Evolutionary conservation across 1,284 basidiomycete species (phyloP), one percentile per base, ranked within the genome.

Genomic region (Puccinia horiana): DNA sequence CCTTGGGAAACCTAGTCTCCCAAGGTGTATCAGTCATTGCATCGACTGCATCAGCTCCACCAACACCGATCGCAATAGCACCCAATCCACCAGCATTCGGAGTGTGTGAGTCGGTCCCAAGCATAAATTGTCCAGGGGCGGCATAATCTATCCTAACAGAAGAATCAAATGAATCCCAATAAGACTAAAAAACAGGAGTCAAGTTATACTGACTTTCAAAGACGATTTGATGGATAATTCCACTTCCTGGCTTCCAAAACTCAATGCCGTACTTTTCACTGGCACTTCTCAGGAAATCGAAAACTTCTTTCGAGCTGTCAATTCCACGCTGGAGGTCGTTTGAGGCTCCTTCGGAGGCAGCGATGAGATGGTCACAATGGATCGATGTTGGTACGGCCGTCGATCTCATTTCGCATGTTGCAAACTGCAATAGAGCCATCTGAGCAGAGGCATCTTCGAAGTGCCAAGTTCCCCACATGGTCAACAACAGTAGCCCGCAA

Each of bases 1-100:
- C 94, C 91, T 98, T 98, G 87, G 96, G 96, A 88, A 94, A 96
- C 90, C 98, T 98, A 85, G 99, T 91, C 89, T 99, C 96, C 96
- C 96, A 99, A 86, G 96, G 96, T 86, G 98, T 92, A 86, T 89
- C 91, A 86, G 97, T 94, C 94, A 99, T 98, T 84, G 98, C 96
- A 86, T 99, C 96, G 87, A 99, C 97, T 75, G 96, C 96, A 87
- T 99, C 96, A 83, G 96, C 96, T 90, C 96, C 97, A 87, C 97
- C 97, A 85, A 99, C 96, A 92, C 96, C 96, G 87, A 95, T 96
- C 81, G 96, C 96, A 87, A 99, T 90, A 95, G 98, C 98, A 86
- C 95, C 96, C 85, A 99, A 92, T 90, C 96, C 96, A 89, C 96
- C 96, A 83, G 97, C 97, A 88, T 98, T 98, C 82, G 97, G 96